These are phyloP conservation scores for Prorocentrum cordatum DNA, from an alignment of 169 alveolate species.

Conservation along the genomic window DNA sequence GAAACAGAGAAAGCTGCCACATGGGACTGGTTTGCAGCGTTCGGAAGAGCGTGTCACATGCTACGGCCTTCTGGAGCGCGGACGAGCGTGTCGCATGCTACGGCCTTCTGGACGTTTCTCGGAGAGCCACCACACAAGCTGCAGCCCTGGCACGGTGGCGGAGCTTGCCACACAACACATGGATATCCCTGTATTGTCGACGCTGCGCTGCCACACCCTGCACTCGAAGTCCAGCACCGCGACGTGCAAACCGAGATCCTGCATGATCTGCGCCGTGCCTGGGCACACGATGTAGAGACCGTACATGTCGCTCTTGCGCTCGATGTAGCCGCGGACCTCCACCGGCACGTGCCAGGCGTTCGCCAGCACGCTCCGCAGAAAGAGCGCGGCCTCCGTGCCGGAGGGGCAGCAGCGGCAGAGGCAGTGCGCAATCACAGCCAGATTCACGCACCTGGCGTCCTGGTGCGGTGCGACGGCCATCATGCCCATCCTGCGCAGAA, in stretches of 20 bases:
- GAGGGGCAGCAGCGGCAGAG: slow-evolving; percentile 47
- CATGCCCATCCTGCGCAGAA: too few relatives aligned
- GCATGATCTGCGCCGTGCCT: slow-evolving; percentile 31
- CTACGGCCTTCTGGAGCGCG: too few relatives aligned
- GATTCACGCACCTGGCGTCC: slow-evolving; percentile 1
- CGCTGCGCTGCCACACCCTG: slow-evolving; percentile 38
- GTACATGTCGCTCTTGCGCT: slow-evolving; percentile 42
- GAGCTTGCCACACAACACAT: too few relatives aligned
- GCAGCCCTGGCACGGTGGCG: too few relatives aligned
- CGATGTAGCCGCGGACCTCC: slow-evolving; percentile 11
- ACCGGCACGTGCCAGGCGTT: slow-evolving; percentile 52
- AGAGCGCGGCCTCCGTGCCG: slow-evolving; percentile 46
- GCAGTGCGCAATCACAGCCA: slow-evolving; percentile 31
- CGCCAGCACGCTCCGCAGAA: slow-evolving; percentile 25
- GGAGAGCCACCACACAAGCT: too few relatives aligned
- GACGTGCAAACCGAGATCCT: slow-evolving; percentile 19
- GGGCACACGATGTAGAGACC: slow-evolving; percentile 16
- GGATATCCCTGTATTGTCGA: too few relatives aligned
- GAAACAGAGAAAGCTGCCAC: too few relatives aligned
- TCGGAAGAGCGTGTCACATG: too few relatives aligned
- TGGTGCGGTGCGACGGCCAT: slow-evolving; percentile 52
- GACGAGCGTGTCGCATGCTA: too few relatives aligned
- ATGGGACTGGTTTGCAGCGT: too few relatives aligned
- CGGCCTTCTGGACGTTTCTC: too few relatives aligned
- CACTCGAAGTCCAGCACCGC: slow-evolving; percentile 52